Evolutionary conservation across 768 basidiomycete genomes (phyloP).

Genomic region (Podaxis mareebaensis): DNA sequence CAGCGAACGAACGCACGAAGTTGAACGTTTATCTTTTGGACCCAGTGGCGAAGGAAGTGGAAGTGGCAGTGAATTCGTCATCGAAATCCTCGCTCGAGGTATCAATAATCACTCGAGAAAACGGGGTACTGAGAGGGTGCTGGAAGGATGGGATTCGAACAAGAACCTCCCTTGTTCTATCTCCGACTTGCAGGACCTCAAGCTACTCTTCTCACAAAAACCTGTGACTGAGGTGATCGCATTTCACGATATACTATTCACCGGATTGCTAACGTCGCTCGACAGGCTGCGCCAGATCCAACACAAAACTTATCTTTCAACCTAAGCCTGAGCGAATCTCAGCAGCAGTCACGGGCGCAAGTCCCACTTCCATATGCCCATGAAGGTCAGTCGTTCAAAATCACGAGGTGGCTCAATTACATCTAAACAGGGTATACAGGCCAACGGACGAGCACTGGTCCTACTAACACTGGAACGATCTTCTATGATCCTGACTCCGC

Average conservation of each 20-base stretch:
- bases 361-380: conserved; percentile 92
- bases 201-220: conserved; percentile 44
- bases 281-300: conserved; percentile 47
- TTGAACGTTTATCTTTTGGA: conserved; percentile 62
- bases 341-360: conserved; percentile 74
- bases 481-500: conserved; percentile 92
- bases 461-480: conserved; percentile 48
- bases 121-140: conserved; percentile 55
- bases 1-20: conserved; percentile 60
- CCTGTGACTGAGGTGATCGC: conserved; percentile 30
- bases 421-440: conserved; percentile 28
- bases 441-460: conserved; percentile 27
- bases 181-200: conserved; percentile 51
- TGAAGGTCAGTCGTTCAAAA: conserved; percentile 52
- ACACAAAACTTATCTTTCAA: conserved; percentile 84
- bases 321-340: conserved; percentile 77
- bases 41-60: conserved; percentile 51
- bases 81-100: conserved; percentile 60
- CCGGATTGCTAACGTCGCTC: not conserved
- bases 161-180: conserved; percentile 44
- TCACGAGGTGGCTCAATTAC: not conserved
- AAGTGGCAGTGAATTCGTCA: conserved; percentile 48
- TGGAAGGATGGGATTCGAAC: conserved; percentile 61
- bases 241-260: no score
- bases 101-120: conserved; percentile 39